These are phyloP conservation scores for Chaetomidium leptoderma DNA, from an alignment of 495 filamentous ascomycete genomes.

Conservation along the genomic window DNA sequence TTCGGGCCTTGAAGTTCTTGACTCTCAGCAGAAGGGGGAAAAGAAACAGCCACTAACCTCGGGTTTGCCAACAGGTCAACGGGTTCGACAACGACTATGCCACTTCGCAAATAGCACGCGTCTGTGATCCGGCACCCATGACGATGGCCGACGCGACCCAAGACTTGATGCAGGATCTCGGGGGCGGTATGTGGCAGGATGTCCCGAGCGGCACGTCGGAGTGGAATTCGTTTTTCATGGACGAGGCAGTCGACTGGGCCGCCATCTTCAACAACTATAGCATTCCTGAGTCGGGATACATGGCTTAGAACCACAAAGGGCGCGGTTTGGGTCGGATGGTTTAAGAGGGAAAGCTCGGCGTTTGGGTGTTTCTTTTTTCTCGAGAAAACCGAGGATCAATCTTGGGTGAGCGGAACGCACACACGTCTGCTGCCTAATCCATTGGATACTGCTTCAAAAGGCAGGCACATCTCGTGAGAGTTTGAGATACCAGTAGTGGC, in stretches of 20 bases:
- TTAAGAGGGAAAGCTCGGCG: neutral
- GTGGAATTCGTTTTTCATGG: neutral
- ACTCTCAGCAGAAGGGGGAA: too few relatives aligned
- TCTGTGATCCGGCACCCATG: slow-evolving; percentile 13
- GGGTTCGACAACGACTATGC: slow-evolving; percentile 17
- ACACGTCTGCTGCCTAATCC: too few relatives aligned
- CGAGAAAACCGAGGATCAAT: too few relatives aligned
- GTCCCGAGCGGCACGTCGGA: neutral
- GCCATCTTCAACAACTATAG: neutral
- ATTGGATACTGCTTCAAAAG: too few relatives aligned
- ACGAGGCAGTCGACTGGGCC: slow-evolving; percentile 6
- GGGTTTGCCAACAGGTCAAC: slow-evolving; percentile 6
- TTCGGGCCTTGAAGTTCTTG: neutral
- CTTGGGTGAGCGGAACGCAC: too few relatives aligned
- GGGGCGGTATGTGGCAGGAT: slow-evolving; percentile 17
- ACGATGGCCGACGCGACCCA: slow-evolving; percentile 20
- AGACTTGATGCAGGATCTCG: slow-evolving; percentile 20
- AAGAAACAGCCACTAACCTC: neutral
- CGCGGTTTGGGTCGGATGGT: neutral
- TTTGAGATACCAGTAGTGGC: neutral
- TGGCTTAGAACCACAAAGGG: neutral
- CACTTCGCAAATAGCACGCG: slow-evolving; percentile 4
- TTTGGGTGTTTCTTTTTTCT: too few relatives aligned
- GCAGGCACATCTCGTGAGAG: too few relatives aligned
- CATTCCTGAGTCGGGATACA: neutral